Percentiles rank a stretch among this genome's conserved stretches.
These are phyloP conservation scores for Aureobasidium sp. DNA, from an alignment of 2,329 filamentous ascomycete genomes.

Conservation along the genomic window DNA sequence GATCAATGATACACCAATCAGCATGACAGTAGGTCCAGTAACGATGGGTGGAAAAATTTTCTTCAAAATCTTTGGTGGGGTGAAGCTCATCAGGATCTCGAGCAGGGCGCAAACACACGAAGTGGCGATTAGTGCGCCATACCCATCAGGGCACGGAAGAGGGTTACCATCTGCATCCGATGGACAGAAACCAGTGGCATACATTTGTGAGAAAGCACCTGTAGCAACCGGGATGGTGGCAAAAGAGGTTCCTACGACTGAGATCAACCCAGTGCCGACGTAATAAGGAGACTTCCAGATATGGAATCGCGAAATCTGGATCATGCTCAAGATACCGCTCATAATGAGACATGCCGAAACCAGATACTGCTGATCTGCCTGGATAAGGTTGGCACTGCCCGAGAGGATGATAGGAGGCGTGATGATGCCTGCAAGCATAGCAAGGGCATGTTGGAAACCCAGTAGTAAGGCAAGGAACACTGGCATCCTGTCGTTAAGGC, in stretches of 20 bases:
- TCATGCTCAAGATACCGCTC: slow-evolving; percentile 61
- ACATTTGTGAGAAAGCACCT: slow-evolving; percentile 69
- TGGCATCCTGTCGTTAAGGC: slow-evolving; percentile 71
- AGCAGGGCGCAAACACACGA: slow-evolving; percentile 41
- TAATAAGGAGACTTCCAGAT: slow-evolving; percentile 65
- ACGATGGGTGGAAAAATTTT: slow-evolving; percentile 71
- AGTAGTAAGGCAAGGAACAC: slow-evolving; percentile 64
- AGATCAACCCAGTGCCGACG: slow-evolving; percentile 70
- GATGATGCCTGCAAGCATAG: slow-evolving; percentile 62
- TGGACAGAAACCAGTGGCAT: slow-evolving; percentile 60
- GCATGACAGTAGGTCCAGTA: slow-evolving; percentile 57
- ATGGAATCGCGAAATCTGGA: slow-evolving; percentile 72
- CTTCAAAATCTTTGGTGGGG: slow-evolving; percentile 59
- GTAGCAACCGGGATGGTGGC: slow-evolving; percentile 65
- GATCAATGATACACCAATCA: slow-evolving; percentile 68
- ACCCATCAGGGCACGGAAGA: slow-evolving; percentile 66
- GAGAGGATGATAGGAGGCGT: slow-evolving; percentile 68
- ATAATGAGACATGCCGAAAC: slow-evolving; percentile 73
- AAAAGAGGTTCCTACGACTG: slow-evolving; percentile 72
- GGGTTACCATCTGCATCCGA: slow-evolving; percentile 51
- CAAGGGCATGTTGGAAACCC: slow-evolving; percentile 69
- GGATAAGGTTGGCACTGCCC: slow-evolving; percentile 54
- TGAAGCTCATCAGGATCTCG: slow-evolving; percentile 66
- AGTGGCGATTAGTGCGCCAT: slow-evolving; percentile 67
- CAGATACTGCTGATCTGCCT: slow-evolving; percentile 61